Percentiles rank a stretch among this genome's conserved stretches.
These are phyloP conservation scores for Trichoderma harzianum DNA, from an alignment of 2,329 filamentous ascomycete species.

Conservation along the genomic window DNA sequence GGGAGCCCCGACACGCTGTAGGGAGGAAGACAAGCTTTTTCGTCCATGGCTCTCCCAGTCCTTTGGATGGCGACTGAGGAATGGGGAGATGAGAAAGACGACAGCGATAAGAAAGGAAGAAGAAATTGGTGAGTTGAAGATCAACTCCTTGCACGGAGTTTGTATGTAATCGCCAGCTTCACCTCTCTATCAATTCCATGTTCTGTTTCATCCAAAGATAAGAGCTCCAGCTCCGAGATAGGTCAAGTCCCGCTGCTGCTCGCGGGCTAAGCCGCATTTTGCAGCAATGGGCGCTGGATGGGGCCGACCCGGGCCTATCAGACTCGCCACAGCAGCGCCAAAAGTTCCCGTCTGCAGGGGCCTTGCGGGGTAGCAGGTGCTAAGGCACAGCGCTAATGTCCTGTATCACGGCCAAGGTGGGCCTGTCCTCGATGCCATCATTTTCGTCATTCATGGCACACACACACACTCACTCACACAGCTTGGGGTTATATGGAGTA, in stretches of 20 bases:
- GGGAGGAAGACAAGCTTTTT: slow-evolving; percentile 44
- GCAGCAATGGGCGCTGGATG: slow-evolving; percentile 5
- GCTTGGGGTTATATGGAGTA: not conserved
- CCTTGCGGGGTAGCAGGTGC: slow-evolving; percentile 8
- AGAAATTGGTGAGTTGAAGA: not conserved
- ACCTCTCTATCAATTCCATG: not conserved
- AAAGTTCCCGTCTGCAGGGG: slow-evolving; percentile 14
- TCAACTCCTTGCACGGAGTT: not conserved
- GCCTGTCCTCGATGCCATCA: slow-evolving; percentile 3
- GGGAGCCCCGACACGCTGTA: slow-evolving; percentile 38
- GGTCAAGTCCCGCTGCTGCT: not conserved
- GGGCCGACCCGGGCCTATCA: not conserved
- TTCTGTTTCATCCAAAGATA: not conserved
- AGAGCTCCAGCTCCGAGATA: not conserved
- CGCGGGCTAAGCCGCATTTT: not conserved
- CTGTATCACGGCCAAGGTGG: not conserved
- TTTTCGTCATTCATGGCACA: slow-evolving; percentile 3
- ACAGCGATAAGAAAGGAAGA: not conserved
- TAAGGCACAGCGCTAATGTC: not conserved
- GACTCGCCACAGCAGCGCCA: not conserved
- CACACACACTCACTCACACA: not conserved
- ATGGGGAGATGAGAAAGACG: not conserved
- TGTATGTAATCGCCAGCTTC: not conserved
- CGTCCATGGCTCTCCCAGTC: slow-evolving; percentile 30
- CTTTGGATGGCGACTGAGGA: not conserved